These are phyloP conservation scores for Periconia macrospinosa DNA, from an alignment of 2,329 filamentous ascomycete genomes.

Conservation along the genomic window DNA sequence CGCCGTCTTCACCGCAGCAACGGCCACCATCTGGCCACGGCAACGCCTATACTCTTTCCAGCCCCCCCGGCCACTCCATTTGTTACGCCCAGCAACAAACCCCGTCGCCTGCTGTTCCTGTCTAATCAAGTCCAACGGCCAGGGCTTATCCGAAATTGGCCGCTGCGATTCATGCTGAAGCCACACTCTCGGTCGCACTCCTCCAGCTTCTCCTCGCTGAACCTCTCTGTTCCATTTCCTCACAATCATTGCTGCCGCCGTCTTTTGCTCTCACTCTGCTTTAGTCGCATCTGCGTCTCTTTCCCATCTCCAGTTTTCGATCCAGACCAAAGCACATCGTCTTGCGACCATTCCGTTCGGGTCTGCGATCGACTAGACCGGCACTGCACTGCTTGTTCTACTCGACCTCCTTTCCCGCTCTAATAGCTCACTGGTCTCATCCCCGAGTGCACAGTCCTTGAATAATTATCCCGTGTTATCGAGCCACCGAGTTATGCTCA, in stretches of 20 bases:
- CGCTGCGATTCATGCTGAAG: conserved; percentile 40
- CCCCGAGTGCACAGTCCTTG: conserved; percentile 39
- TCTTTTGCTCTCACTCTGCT: conserved; percentile 18
- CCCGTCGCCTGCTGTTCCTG: conserved; percentile 34
- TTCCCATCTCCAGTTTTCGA: no score
- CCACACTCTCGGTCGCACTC: conserved; percentile 8
- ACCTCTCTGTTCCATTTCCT: conserved; percentile 26
- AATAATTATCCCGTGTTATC: conserved; percentile 39
- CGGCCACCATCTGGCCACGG: conserved; percentile 36
- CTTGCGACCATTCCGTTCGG: no score
- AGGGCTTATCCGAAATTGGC: conserved; percentile 38
- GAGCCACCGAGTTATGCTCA: conserved; percentile 44
- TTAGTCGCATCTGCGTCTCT: neutral
- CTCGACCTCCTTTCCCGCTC: conserved; percentile 24
- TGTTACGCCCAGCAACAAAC: conserved; percentile 36
- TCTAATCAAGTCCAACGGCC: conserved; percentile 39
- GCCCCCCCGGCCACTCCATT: conserved; percentile 31
- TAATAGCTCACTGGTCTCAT: conserved; percentile 36
- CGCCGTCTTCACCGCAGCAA: conserved; percentile 42
- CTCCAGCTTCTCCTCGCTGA: conserved; percentile 11
- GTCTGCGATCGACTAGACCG: conserved; percentile 7
- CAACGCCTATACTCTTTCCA: conserved; percentile 32
- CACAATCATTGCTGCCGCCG: conserved; percentile 29
- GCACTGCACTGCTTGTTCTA: conserved; percentile 15
- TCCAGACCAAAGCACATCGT: no score